Conservation (phyloP, 805 yeast species). For the Kazachstania viticola region DNA sequence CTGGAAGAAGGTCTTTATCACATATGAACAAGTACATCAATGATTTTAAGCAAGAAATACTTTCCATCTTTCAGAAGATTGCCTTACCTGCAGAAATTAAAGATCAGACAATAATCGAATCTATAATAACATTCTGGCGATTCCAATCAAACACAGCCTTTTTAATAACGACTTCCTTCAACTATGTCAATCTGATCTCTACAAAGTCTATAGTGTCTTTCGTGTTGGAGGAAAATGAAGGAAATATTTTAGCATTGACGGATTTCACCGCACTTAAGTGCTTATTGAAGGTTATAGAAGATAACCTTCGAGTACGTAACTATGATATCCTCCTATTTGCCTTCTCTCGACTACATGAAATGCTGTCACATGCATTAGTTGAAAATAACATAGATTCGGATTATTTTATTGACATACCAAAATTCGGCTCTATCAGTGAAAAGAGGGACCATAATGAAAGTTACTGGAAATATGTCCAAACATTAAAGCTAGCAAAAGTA, state of each 20-base stretch:
- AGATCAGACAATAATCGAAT: constrained; percentile 35
- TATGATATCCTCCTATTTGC: no score
- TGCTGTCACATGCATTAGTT: no score
- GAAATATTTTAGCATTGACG: constrained; percentile 24
- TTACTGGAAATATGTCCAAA: no score
- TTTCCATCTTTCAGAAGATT: constrained; percentile 9
- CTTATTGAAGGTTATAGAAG: constrained; percentile 10
- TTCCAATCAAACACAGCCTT: constrained; percentile 48
- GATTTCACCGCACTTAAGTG: constrained; percentile 34
- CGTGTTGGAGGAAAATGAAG: constrained; percentile 25
- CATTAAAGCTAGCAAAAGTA: no score
- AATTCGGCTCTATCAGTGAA: no score
- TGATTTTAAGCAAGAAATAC: constrained; percentile 25
- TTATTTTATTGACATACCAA: no score
- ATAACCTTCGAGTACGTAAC: no score
- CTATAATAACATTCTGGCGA: constrained; percentile 49
- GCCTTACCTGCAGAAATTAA: constrained; percentile 10
- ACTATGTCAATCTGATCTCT: constrained; percentile 31
- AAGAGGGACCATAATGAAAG: no score
- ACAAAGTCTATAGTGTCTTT: constrained; percentile 30
- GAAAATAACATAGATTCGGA: no score
- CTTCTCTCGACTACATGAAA: no score
- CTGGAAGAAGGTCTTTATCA: constrained; percentile 79
- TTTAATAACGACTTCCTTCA: constrained; percentile 39
- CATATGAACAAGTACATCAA: constrained; percentile 48